phyloP scores from a whole-genome alignment of 805 yeast genomes.

The Ogataea wickerhamii region DNA sequence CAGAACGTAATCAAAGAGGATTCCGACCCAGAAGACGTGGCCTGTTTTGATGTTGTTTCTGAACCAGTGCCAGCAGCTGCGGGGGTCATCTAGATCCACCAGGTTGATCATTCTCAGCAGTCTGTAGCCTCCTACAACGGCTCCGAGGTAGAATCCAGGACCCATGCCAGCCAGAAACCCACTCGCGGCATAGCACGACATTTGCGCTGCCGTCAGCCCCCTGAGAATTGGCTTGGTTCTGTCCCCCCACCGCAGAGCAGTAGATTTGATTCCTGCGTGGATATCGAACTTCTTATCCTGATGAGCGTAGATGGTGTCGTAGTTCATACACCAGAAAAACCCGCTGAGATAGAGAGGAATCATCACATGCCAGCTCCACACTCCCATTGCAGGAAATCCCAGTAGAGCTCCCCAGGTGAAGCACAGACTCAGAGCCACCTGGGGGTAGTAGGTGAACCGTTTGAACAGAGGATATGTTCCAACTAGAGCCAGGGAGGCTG shows the following conservation, averaged over 20 bases:
- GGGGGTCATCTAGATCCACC: constrained; percentile 78
- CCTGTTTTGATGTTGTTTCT: constrained; percentile 76
- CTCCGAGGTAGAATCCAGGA: constrained; percentile 72
- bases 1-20: constrained; percentile 61
- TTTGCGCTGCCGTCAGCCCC: constrained; percentile 64
- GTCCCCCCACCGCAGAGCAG: constrained; percentile 93
- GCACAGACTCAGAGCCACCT: constrained; percentile 71
- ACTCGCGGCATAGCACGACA: constrained; percentile 57
- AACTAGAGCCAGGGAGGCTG: constrained; percentile 74
- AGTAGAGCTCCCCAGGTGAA: constrained; percentile 93
- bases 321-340: constrained; percentile 90
- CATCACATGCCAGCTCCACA: constrained; percentile 74
- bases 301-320: constrained; percentile 96
- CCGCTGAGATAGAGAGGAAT: constrained; percentile 72
- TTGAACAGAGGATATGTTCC: constrained; percentile 90
- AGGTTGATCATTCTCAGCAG: constrained; percentile 61
- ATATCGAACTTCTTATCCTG: constrained; percentile 91
- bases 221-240: constrained; percentile 67
- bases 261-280: constrained; percentile 88
- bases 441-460: constrained; percentile 95
- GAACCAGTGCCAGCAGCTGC: constrained; percentile 80
- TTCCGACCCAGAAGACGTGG: constrained; percentile 60
- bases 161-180: constrained; percentile 81
- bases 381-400: constrained; percentile 95
- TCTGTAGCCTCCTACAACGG: constrained; percentile 65